Evolutionary conservation across 495 filamentous ascomycete species (phyloP), one percentile per base, ranked within the genome.

Genomic region (Podospora appendiculata): DNA sequence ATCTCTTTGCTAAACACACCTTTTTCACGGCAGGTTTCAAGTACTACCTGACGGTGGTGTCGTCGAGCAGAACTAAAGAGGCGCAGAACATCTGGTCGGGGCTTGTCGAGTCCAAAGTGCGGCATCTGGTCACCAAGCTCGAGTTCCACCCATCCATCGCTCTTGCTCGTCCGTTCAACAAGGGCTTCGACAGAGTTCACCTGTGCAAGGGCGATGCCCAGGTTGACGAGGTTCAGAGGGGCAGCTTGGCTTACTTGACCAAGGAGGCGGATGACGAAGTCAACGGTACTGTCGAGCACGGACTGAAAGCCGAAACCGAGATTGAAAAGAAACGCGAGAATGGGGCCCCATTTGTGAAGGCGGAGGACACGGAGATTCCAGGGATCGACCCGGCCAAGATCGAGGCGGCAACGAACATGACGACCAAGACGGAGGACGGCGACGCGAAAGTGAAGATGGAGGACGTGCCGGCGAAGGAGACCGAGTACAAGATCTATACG

Each of bases 1-100:
- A 89, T 53, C 70, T 98, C 7, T 98, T 98, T 60, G 74, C 76
- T 3, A 86, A 87, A 40, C 90, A 96, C 65, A 85, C 81, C 1
- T 97, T 97, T 68, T 98, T 97, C 71, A 94, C 94, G 2, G 59
- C 80, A 38, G 90, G 83, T 48, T 95, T 95, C 72, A 95, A 88
- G 67, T 96, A 96, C 64, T 98, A 97, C 65, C 80, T 98, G 44
- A 86, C 84, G 53, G 83, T 97, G 51, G 84, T 92, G 41, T 80
- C 90, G n/a, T 84, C 88, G 0, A 90, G 89, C 68, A 87, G 77
- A 51, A 88, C 84, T 19, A 91, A 89, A 59, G 89, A 96, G 54
- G 85, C 86, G 1, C 87, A 94, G 58, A 79, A 86, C 12, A 76
- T 82, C 35, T 97, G 93, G 90, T 89, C 89, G 33, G 92, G 93